Percentiles rank a stretch among this genome's conserved stretches.
These are phyloP conservation scores for Suillus tomentosus DNA, from an alignment of 768 basidiomycete genomes.

Conservation along the genomic window DNA sequence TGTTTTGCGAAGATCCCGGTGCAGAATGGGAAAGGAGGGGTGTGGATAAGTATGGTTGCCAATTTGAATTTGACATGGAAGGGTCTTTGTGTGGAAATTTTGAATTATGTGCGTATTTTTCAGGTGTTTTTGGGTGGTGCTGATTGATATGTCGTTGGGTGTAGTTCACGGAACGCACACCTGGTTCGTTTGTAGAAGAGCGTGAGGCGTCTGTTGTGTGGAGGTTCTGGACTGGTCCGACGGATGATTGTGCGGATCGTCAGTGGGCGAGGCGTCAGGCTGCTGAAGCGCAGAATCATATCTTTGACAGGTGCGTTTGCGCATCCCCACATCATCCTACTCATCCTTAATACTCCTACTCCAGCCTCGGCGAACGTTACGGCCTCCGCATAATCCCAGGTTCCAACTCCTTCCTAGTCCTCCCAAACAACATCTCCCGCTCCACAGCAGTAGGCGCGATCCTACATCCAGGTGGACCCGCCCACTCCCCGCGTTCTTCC, in stretches of 20 bases:
- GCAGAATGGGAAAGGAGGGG: slow-evolving; percentile 20
- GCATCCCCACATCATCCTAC: not conserved
- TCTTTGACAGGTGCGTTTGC: slow-evolving; percentile 67
- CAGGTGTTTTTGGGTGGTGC: not conserved
- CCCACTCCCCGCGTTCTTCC: slow-evolving; percentile 34
- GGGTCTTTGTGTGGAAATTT: slow-evolving; percentile 74
- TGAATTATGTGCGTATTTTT: slow-evolving; percentile 70
- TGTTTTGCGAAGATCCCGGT: slow-evolving; percentile 69
- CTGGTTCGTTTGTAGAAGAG: slow-evolving; percentile 83
- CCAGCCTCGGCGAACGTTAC: slow-evolving; percentile 78
- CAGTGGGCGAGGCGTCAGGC: slow-evolving; percentile 87
- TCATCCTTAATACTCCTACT: not conserved
- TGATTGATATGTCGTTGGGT: not conserved
- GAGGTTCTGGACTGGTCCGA: slow-evolving; percentile 73
- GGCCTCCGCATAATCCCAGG: slow-evolving; percentile 84
- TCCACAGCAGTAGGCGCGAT: slow-evolving; percentile 85
- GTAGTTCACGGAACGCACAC: slow-evolving; percentile 88
- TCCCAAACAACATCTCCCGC: slow-evolving; percentile 82
- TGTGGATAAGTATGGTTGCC: slow-evolving; percentile 81
- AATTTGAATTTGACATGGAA: slow-evolving; percentile 85
- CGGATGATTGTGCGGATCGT: slow-evolving; percentile 54
- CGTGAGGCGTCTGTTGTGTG: slow-evolving; percentile 82
- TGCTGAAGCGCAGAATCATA: slow-evolving; percentile 90
- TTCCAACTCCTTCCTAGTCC: slow-evolving; percentile 75
- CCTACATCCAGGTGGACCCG: slow-evolving; percentile 61